Conservation (phyloP, 768 basidiomycete genomes). For the Auriscalpium orientale region DNA sequence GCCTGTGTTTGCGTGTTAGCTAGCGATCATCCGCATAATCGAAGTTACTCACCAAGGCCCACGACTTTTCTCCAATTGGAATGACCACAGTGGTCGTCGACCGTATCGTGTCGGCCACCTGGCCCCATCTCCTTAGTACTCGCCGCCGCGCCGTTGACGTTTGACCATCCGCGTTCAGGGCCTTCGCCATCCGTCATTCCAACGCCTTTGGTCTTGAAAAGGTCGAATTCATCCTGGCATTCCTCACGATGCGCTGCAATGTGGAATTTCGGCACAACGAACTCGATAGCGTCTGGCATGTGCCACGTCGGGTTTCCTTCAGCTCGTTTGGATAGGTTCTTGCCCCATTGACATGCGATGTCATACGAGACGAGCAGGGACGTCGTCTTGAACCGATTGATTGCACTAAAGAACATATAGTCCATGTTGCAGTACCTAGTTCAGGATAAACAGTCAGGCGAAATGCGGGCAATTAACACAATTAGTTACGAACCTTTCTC, state of each 20-base stretch:
- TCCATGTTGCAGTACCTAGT: neutral
- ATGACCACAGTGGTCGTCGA: conserved; percentile 20
- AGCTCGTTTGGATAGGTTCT: neutral
- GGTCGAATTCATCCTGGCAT: conserved; percentile 23
- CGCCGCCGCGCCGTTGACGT: conserved; percentile 19
- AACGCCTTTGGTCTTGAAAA: neutral
- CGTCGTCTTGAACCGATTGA: neutral
- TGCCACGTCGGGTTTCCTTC: neutral
- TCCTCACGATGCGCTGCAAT: conserved; percentile 17
- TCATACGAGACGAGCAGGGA: conserved; percentile 14
- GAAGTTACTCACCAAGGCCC: conserved; percentile 8
- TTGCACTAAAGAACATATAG: neutral
- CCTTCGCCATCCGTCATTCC: conserved; percentile 30
- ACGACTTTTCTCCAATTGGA: conserved; percentile 26
- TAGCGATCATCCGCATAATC: too few relatives aligned
- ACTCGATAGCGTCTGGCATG: neutral
- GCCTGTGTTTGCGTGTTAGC: neutral
- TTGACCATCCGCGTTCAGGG: conserved; percentile 25
- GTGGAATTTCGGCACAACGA: conserved; percentile 26
- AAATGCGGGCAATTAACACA: neutral
- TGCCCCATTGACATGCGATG: conserved; percentile 21
- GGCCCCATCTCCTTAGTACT: conserved; percentile 32
- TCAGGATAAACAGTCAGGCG: neutral
- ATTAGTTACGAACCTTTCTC: neutral
- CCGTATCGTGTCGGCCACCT: conserved; percentile 18